Conservation (phyloP, 495 filamentous ascomycete species). For the Penicillium antarcticum region DNA sequence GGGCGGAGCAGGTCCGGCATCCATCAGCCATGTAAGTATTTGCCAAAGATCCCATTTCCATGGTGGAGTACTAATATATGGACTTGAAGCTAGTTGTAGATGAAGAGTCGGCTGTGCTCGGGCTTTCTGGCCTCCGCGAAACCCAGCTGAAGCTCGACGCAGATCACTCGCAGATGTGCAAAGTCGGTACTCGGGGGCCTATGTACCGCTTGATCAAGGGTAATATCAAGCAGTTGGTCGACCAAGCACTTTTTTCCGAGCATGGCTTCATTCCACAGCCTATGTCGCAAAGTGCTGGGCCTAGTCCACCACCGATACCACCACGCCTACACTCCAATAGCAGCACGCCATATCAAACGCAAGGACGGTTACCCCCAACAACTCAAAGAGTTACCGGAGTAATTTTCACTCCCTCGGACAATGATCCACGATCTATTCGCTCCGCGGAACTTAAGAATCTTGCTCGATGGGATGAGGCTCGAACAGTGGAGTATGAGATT, state of each 20-base stretch:
- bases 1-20: conserved; percentile 29
- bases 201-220: conserved; percentile 40
- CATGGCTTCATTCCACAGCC: conserved; percentile 34
- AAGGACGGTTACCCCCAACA: conserved; percentile 10
- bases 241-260: conserved; percentile 31
- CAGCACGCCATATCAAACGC: conserved; percentile 26
- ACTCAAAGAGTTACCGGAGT: conserved; percentile 15
- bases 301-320: conserved; percentile 25
- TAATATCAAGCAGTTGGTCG: conserved; percentile 37
- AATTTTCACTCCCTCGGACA: conserved; percentile 23
- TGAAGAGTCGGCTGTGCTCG: conserved; percentile 37
- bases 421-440: conserved; percentile 29
- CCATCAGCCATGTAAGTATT: conserved; percentile 30
- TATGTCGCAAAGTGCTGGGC: conserved; percentile 1
- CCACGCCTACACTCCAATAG: conserved; percentile 34
- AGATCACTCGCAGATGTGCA: conserved; percentile 41
- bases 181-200: conserved; percentile 27
- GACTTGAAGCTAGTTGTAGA: conserved; percentile 33
- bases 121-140: conserved; percentile 34
- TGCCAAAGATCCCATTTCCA: not conserved
- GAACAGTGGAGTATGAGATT: conserved; percentile 31
- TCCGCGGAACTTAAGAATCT: conserved; percentile 30
- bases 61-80: conserved; percentile 7
- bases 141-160: conserved; percentile 40
- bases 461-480: conserved; percentile 31